phyloP scores from a whole-genome alignment of 2,329 filamentous ascomycete genomes.

The Beauveria sp. region DNA sequence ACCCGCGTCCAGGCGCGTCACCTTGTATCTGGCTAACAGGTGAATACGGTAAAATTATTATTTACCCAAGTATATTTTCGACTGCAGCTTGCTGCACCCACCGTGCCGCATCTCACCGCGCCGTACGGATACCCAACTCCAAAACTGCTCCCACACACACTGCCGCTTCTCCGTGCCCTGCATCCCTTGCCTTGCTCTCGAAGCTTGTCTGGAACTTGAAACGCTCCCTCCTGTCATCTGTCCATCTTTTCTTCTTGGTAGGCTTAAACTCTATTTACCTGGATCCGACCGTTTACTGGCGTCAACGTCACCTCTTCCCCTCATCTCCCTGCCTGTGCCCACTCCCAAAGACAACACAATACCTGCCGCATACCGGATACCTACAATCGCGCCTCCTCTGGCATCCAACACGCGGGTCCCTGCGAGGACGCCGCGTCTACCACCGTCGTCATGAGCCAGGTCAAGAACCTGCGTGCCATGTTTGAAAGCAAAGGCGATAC shows the following conservation, averaged over 20 bases:
- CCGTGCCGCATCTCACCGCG: slow-evolving; percentile 2
- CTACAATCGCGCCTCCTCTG: slow-evolving; percentile 1
- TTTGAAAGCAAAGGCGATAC: slow-evolving; percentile 66
- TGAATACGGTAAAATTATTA: neutral
- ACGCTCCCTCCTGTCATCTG: slow-evolving; percentile 4
- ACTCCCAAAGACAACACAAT: slow-evolving; percentile 4
- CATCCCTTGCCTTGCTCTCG: slow-evolving; percentile 3
- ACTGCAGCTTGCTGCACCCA: neutral
- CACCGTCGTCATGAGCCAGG: slow-evolving; percentile 52
- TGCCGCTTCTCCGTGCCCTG: neutral
- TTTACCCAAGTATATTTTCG: neutral
- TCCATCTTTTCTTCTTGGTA: slow-evolving; percentile 8
- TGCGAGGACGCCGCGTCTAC: slow-evolving; percentile 6
- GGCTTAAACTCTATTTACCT: slow-evolving; percentile 9
- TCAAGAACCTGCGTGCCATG: slow-evolving; percentile 70
- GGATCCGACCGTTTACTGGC: slow-evolving; percentile 3
- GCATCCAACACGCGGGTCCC: slow-evolving; percentile 5
- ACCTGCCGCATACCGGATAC: slow-evolving; percentile 5
- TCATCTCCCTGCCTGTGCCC: slow-evolving; percentile 1
- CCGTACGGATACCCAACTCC: slow-evolving; percentile 2
- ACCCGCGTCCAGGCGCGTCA: slow-evolving; percentile 7
- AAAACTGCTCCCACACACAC: slow-evolving; percentile 8
- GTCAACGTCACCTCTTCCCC: neutral
- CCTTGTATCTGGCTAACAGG: neutral
- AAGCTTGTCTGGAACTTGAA: slow-evolving; percentile 7